A percentile compares a stretch with the other conserved stretches of the same genome.
Evolutionary conservation across 352 stramenopile species (phyloP).

Genomic region (Globisporangium uncinulatum): DNA sequence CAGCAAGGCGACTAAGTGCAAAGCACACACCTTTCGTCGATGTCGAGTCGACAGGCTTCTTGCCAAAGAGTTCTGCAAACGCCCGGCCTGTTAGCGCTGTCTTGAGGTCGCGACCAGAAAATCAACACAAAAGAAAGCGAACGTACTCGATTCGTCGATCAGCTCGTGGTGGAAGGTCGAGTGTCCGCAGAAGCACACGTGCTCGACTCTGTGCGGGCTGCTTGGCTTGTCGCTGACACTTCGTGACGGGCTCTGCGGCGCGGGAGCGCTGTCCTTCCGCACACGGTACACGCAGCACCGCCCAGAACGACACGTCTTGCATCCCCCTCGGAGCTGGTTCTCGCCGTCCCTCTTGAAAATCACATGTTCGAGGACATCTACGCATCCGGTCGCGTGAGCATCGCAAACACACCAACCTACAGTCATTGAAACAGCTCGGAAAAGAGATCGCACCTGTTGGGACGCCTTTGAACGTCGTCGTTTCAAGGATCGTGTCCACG

Average conservation of each 20-base stretch:
- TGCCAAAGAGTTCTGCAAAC: conserved; percentile 54
- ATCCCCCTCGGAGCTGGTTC: conserved; percentile 58
- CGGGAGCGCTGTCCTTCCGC: conserved; percentile 22
- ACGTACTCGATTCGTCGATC: conserved; percentile 64
- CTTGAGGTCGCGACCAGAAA: background rate
- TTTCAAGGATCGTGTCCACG: conserved; percentile 52
- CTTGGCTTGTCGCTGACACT: conserved; percentile 22
- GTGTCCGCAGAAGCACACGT: conserved; percentile 64
- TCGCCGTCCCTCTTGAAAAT: conserved; percentile 73
- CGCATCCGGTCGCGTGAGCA: background rate
- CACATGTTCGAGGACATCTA: conserved; percentile 72
- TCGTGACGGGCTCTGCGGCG: conserved; percentile 7
- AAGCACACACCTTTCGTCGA: conserved; percentile 48
- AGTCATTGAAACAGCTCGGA: background rate
- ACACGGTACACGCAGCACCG: conserved; percentile 64
- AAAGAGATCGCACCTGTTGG: conserved; percentile 28
- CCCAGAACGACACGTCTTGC: conserved; percentile 62
- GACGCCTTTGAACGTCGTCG: conserved; percentile 72
- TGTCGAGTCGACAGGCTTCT: conserved; percentile 45
- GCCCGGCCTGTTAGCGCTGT: background rate
- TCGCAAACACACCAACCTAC: background rate
- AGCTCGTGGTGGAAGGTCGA: conserved; percentile 71
- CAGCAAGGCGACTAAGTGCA: background rate
- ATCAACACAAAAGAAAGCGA: background rate
- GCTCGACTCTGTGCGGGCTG: conserved; percentile 19